Percentiles rank a stretch among this genome's conserved stretches.
These are phyloP conservation scores for Cercospora brassicicola DNA, from an alignment of 2,329 filamentous ascomycete genomes.

Conservation along the genomic window DNA sequence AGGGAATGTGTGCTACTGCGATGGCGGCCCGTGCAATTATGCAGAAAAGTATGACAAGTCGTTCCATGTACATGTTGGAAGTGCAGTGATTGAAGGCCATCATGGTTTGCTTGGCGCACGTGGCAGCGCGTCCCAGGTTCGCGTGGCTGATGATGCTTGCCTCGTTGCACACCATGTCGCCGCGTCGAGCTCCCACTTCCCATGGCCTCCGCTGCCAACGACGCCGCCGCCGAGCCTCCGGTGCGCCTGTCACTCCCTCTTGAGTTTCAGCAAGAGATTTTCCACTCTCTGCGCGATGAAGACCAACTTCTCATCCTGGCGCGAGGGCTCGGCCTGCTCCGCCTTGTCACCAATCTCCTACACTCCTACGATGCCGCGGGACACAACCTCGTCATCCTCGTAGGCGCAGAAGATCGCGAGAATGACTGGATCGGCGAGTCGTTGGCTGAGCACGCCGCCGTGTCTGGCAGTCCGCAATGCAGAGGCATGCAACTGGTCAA, in stretches of 20 bases:
- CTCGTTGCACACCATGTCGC: not conserved
- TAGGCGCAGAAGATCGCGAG: slow-evolving; percentile 87
- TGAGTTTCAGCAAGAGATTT: slow-evolving; percentile 92
- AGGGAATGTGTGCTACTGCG: not conserved
- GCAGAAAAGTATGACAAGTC: not conserved
- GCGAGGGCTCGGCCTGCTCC: slow-evolving; percentile 85
- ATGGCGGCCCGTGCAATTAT: not conserved
- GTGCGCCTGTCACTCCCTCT: slow-evolving; percentile 80
- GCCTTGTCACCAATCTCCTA: slow-evolving; percentile 90
- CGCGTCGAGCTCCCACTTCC: not conserved
- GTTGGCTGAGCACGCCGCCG: slow-evolving; percentile 88
- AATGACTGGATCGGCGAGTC: slow-evolving; percentile 97
- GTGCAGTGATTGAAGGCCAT: not conserved
- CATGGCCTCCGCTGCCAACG: slow-evolving; percentile 8
- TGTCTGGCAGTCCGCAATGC: slow-evolving; percentile 78
- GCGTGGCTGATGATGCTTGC: not conserved
- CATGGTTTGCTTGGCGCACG: not conserved
- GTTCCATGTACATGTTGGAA: not conserved
- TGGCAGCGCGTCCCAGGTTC: not conserved
- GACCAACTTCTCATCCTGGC: slow-evolving; percentile 94
- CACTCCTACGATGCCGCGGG: slow-evolving; percentile 96
- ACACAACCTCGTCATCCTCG: slow-evolving; percentile 84
- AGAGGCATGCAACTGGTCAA: slow-evolving; percentile 89
- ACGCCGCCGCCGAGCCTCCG: slow-evolving; percentile 43
- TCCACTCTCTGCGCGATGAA: slow-evolving; percentile 82